Percentiles rank a stretch among this genome's conserved stretches.
Conservation (phyloP, 306 rosid species). For the Dicorynia guianensis region DNA sequence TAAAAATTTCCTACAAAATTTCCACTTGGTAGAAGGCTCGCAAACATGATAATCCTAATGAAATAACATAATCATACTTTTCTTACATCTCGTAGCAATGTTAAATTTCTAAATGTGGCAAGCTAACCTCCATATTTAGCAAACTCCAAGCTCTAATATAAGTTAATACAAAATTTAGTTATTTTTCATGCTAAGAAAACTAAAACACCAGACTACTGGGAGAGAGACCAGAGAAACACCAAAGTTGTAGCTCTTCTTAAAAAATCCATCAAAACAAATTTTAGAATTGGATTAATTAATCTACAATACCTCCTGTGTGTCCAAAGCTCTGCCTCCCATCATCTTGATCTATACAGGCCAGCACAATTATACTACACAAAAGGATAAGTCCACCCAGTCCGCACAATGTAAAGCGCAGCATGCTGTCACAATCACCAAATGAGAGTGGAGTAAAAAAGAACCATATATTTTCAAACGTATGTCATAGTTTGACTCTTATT, state of each 20-base stretch:
- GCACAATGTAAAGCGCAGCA: constrained; percentile 52
- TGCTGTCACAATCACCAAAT: constrained; percentile 49
- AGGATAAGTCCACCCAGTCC: constrained; percentile 62
- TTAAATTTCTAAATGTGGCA: not conserved
- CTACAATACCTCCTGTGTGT: constrained; percentile 67
- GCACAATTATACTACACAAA: constrained; percentile 54
- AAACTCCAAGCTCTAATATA: not conserved
- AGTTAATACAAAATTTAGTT: not conserved
- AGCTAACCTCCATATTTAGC: not conserved
- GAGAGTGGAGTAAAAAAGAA: constrained; percentile 1
- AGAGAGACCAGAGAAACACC: not conserved
- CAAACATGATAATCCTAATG: constrained; percentile 21
- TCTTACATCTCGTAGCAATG: constrained; percentile 9
- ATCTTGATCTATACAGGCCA: constrained; percentile 65
- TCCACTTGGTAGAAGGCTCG: not conserved
- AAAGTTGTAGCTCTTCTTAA: not conserved
- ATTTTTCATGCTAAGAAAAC: not conserved
- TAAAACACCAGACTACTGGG: not conserved
- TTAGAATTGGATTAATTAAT: not conserved
- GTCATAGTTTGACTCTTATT: constrained; percentile 17
- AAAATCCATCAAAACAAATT: constrained; percentile 16
- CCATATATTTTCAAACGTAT: constrained; percentile 4
- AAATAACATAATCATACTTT: not conserved
- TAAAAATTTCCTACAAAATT: not conserved
- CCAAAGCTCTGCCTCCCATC: constrained; percentile 71